Conservation (phyloP, 495 filamentous ascomycete genomes). For the Penicillium riverlandense region DNA sequence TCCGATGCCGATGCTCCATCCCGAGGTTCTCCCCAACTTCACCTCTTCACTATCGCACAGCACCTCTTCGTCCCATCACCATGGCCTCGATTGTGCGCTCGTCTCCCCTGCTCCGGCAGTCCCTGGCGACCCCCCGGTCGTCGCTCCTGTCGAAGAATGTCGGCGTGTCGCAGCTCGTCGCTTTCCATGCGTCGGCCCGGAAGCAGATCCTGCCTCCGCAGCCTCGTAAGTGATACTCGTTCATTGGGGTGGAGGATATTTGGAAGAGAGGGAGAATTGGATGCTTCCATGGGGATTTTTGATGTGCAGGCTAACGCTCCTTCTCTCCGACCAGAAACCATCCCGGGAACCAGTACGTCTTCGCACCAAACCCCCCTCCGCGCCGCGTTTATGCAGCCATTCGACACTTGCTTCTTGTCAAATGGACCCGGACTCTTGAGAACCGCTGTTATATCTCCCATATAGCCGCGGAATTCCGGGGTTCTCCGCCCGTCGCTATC, state of each 20-base stretch:
- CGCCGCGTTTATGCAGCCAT: neutral
- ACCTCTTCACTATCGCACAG: constrained; percentile 9
- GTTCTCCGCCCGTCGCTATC: neutral
- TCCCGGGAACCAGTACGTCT: constrained; percentile 71
- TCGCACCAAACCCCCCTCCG: constrained; percentile 3
- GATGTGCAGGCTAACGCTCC: constrained; percentile 15
- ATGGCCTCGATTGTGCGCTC: constrained; percentile 41
- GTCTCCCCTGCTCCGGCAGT: constrained; percentile 27
- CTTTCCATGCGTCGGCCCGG: constrained; percentile 66
- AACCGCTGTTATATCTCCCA: neutral
- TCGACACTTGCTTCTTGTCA: too few species aligned
- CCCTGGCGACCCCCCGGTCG: constrained; percentile 31
- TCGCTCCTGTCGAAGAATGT: constrained; percentile 32
- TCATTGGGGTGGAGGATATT: too few species aligned
- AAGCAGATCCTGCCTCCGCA: constrained; percentile 60
- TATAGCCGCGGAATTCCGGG: too few species aligned
- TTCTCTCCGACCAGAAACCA: constrained; percentile 45
- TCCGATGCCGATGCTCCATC: constrained; percentile 24
- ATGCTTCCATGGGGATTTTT: neutral
- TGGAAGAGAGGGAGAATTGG: too few species aligned
- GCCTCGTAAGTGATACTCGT: constrained; percentile 48
- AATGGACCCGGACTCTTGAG: too few species aligned
- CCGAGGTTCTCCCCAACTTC: constrained; percentile 38
- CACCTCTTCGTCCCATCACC: constrained; percentile 20
- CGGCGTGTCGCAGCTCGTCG: constrained; percentile 44